A percentile compares a stretch with the other conserved stretches of the same genome.
phyloP scores from a whole-genome alignment of 371 early-diverging fungal genomes.

The Catenaria anguillulae region DNA sequence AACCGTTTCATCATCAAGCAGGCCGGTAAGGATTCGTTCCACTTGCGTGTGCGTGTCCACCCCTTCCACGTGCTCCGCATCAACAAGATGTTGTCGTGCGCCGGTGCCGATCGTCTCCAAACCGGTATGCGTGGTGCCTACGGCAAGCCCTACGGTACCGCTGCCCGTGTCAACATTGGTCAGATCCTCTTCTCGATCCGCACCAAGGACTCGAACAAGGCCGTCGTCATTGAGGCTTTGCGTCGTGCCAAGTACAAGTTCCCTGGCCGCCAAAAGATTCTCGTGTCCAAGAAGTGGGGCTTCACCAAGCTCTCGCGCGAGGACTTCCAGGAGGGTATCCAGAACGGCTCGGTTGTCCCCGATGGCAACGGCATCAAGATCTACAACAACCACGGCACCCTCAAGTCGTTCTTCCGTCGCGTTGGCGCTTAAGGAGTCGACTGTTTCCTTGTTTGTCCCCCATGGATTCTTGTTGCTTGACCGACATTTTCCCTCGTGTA shows the following conservation, averaged over 20 bases:
- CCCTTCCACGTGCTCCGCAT: slow-evolving; percentile 99
- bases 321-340: slow-evolving; percentile 56
- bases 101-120: slow-evolving; percentile 99
- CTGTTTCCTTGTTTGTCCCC: background rate
- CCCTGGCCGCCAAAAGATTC: slow-evolving; percentile 98
- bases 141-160: slow-evolving; percentile 98
- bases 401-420: slow-evolving; percentile 43
- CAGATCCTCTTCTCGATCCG: slow-evolving; percentile 97
- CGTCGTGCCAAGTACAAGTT: slow-evolving; percentile 99
- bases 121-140: slow-evolving; percentile 99
- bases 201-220: slow-evolving; percentile 92
- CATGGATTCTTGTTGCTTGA: background rate
- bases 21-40: slow-evolving; percentile 99
- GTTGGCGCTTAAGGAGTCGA: background rate
- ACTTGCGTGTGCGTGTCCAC: slow-evolving; percentile 98
- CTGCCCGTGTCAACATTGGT: slow-evolving; percentile 98
- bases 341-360: slow-evolving; percentile 67
- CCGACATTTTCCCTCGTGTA: background rate
- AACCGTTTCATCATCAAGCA: slow-evolving; percentile 99
- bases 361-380: slow-evolving; percentile 98
- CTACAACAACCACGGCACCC: slow-evolving; percentile 75
- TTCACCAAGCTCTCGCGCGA: slow-evolving; percentile 96
- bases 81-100: slow-evolving; percentile 99
- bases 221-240: slow-evolving; percentile 92
- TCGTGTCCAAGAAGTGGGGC: slow-evolving; percentile 99